A percentile compares a stretch with the other conserved stretches of the same genome.
These are phyloP conservation scores for Rhododendron williamsianum DNA, from an alignment of 148 eudicot species.

Conservation along the genomic window DNA sequence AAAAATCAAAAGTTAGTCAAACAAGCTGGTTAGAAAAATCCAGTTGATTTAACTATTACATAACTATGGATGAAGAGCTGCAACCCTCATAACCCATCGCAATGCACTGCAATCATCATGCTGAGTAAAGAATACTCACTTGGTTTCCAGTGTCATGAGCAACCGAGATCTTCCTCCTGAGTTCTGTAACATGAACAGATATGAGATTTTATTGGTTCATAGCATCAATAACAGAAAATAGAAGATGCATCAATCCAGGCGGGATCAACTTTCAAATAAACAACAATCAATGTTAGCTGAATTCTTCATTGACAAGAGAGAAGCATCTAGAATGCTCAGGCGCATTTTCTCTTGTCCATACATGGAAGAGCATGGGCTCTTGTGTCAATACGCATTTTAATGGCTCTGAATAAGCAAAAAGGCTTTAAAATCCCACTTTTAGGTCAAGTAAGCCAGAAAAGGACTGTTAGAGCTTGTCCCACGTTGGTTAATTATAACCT, in stretches of 20 bases:
- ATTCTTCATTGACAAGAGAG: neutral
- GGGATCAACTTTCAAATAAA: neutral
- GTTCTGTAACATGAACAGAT: constrained; percentile 14
- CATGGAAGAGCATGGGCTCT: neutral
- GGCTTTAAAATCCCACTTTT: neutral
- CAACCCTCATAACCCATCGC: neutral
- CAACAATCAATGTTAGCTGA: neutral
- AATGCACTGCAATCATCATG: constrained; percentile 6
- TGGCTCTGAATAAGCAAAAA: neutral
- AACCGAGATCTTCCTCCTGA: constrained; percentile 20
- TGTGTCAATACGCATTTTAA: neutral
- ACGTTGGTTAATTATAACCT: neutral
- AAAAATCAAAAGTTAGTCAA: neutral
- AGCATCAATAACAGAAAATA: neutral
- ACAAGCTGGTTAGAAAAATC: neutral
- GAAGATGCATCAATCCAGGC: neutral
- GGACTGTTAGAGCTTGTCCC: neutral
- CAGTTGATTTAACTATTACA: neutral
- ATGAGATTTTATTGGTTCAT: constrained; percentile 2
- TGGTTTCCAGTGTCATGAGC: constrained; percentile 28
- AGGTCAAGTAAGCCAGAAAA: neutral
- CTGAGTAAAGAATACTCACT: constrained; percentile 41
- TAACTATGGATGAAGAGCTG: neutral
- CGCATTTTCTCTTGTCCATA: neutral
- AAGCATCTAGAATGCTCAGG: neutral